phyloP scores from a whole-genome alignment of 108 stramenopile species.

The Nitzschia sp. region DNA sequence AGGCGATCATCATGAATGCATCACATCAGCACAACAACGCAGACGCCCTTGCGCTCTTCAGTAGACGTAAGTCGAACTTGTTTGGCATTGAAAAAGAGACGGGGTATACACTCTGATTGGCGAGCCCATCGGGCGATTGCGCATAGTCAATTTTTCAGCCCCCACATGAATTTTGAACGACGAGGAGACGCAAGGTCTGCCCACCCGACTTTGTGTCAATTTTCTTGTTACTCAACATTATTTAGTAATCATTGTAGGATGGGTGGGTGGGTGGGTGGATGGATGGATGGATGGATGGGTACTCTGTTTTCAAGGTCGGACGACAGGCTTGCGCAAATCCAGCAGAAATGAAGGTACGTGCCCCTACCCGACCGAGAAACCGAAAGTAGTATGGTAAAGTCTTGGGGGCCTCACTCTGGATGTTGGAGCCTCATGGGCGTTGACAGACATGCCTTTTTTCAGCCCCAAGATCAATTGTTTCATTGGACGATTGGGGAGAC shows the following conservation, averaged over 20 bases:
- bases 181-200: constrained; percentile 10
- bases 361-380: too few species aligned
- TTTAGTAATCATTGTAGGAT: too few species aligned
- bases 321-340: too few species aligned
- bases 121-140: constrained; percentile 17
- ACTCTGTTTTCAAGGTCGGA: too few species aligned
- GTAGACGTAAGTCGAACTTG: too few species aligned
- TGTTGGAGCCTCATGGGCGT: constrained; percentile 6
- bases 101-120: constrained; percentile 25
- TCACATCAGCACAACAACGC: too few species aligned
- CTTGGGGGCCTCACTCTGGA: constrained; percentile 18
- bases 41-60: too few species aligned
- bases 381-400: too few species aligned
- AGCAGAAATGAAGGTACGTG: neutral
- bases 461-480: constrained; percentile 9
- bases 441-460: constrained; percentile 20
- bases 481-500: constrained; percentile 5
- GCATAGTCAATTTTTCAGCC: constrained; percentile 26
- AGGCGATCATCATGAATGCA: too few species aligned
- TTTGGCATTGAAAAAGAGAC: too few species aligned
- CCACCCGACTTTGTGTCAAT: neutral
- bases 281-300: too few species aligned
- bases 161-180: constrained; percentile 12
- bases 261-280: too few species aligned
- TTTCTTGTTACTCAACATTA: neutral